Evolutionary conservation across 805 yeast genomes (phyloP).

Genomic region (Monosporozyma solicola): DNA sequence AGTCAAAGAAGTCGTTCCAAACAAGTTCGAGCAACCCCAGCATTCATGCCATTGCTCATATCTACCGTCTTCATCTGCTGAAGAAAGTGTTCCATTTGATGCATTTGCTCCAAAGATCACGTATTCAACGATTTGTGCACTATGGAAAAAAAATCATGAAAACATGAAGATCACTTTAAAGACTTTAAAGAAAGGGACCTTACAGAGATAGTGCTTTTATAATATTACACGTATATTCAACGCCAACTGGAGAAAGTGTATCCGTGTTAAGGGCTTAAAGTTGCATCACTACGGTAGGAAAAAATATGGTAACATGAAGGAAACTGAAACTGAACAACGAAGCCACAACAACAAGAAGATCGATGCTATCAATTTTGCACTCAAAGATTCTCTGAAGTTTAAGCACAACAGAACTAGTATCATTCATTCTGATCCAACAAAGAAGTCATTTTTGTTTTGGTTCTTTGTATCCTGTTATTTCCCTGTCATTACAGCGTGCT

Average conservation of each 20-base stretch:
- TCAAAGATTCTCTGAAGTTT: conserved; percentile 12
- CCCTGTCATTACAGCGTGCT: conserved; percentile 68
- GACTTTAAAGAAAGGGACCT: too few species aligned
- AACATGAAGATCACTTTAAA: too few species aligned
- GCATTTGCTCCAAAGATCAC: too few species aligned
- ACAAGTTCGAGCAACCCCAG: too few species aligned
- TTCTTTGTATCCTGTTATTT: conserved; percentile 56
- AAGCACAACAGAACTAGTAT: conserved; percentile 21
- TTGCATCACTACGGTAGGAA: neutral
- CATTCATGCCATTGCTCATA: too few species aligned
- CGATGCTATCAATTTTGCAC: conserved; percentile 1
- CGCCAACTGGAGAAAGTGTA: neutral
- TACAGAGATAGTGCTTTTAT: too few species aligned
- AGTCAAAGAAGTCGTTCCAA: too few species aligned
- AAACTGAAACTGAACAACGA: neutral
- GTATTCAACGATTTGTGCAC: too few species aligned
- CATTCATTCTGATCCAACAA: conserved; percentile 21
- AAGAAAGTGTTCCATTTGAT: too few species aligned
- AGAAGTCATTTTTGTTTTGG: conserved; percentile 38
- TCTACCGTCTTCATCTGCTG: too few species aligned
- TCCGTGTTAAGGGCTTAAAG: neutral
- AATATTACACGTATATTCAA: too few species aligned
- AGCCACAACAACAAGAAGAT: neutral
- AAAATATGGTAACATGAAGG: neutral
- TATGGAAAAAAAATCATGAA: too few species aligned